Percentiles rank a stretch among this genome's conserved stretches.
Conservation (phyloP, 192 early-diverging fungal genomes). For the Backusella psychrophila region DNA sequence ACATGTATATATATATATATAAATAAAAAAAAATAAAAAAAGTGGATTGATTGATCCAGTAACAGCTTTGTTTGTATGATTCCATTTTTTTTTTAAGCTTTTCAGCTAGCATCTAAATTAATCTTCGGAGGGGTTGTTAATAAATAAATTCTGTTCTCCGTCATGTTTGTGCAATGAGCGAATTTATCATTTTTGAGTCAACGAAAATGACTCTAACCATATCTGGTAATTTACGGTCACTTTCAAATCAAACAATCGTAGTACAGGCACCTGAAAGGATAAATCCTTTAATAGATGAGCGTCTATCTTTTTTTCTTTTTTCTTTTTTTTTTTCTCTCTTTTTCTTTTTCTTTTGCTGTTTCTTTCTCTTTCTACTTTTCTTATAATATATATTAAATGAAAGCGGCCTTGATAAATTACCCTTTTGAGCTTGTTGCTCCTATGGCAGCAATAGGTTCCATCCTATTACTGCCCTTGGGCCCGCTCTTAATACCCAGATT, state of each 20-base stretch:
- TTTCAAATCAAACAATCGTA: conserved; percentile 2
- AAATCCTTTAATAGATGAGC: conserved; percentile 6
- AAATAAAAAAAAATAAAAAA: background rate
- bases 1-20: background rate
- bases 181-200: background rate
- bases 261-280: conserved; percentile 3
- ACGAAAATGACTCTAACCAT: background rate
- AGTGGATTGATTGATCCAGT: background rate
- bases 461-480: conserved; percentile 41
- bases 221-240: background rate
- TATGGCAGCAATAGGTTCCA: conserved; percentile 38
- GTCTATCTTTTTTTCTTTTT: background rate
- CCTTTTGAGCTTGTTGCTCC: conserved; percentile 49
- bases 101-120: background rate
- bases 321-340: background rate
- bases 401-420: conserved; percentile 27
- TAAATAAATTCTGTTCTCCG: background rate
- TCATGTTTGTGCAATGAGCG: conserved; percentile 2
- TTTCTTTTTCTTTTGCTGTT: background rate
- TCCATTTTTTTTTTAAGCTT: conserved; percentile 4
- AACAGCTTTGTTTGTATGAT: conserved; percentile 6
- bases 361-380: conserved; percentile 2
- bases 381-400: background rate
- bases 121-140: background rate
- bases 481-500: conserved; percentile 42